A percentile compares a stretch with the other conserved stretches of the same genome.
Conservation (phyloP, 1,139 yeast genomes). For the Geotrichum bryndzae region DNA sequence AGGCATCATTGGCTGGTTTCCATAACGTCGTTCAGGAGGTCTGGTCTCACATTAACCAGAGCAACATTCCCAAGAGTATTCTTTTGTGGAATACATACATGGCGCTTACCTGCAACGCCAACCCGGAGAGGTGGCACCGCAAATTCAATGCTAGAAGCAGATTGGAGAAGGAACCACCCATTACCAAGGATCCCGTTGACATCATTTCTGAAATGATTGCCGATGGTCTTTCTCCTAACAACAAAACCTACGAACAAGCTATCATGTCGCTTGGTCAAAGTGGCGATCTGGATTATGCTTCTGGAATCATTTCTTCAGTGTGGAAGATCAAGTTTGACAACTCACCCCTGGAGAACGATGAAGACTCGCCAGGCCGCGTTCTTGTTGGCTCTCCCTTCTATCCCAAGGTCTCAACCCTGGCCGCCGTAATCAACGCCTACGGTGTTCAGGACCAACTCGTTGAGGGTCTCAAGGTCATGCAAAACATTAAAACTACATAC, state of each 20-base stretch:
- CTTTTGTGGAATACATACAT: slow-evolving; percentile 36
- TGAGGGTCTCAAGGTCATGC: slow-evolving; percentile 28
- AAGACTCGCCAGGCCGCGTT: background rate
- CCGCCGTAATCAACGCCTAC: slow-evolving; percentile 32
- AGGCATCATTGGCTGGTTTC: slow-evolving; percentile 28
- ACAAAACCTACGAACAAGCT: slow-evolving; percentile 32
- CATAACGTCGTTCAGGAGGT: slow-evolving; percentile 23
- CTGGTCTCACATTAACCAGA: slow-evolving; percentile 27
- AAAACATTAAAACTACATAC: slow-evolving; percentile 24
- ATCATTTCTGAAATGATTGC: slow-evolving; percentile 29
- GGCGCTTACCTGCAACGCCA: slow-evolving; percentile 31
- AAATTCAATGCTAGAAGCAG: slow-evolving; percentile 16
- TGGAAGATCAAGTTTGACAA: slow-evolving; percentile 28
- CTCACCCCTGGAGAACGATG: slow-evolving; percentile 6
- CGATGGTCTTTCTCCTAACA: slow-evolving; percentile 29
- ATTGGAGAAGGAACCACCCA: slow-evolving; percentile 19
- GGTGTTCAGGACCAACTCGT: slow-evolving; percentile 27
- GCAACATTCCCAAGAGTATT: slow-evolving; percentile 22
- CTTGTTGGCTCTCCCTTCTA: slow-evolving; percentile 20
- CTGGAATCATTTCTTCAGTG: slow-evolving; percentile 25
- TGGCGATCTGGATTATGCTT: slow-evolving; percentile 24
- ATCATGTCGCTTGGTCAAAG: slow-evolving; percentile 30
- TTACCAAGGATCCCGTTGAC: slow-evolving; percentile 25
- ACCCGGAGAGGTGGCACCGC: slow-evolving; percentile 30
- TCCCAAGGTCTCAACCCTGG: slow-evolving; percentile 29